Conservation (phyloP, 371 early-diverging fungal genomes). For the Enteropsectra breve region DNA sequence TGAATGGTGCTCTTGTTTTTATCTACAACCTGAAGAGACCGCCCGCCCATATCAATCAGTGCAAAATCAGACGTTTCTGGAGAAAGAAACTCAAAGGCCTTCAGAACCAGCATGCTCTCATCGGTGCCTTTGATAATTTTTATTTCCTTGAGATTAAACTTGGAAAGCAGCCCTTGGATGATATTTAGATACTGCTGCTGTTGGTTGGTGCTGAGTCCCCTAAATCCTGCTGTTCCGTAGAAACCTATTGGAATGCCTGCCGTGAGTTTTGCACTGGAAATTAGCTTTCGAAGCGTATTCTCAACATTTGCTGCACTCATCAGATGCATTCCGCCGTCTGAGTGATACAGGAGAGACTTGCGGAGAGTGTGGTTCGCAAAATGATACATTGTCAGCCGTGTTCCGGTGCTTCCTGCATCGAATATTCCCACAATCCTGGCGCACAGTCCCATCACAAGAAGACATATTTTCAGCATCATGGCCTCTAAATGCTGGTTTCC, state of each 20-base stretch:
- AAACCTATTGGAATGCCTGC: constrained; percentile 47
- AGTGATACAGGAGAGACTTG: not conserved
- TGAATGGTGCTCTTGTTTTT: not conserved
- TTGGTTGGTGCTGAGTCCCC: constrained; percentile 17
- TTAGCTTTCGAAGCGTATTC: not conserved
- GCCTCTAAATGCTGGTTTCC: too few relatives aligned
- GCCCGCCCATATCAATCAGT: constrained; percentile 58
- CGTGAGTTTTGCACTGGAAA: constrained; percentile 10
- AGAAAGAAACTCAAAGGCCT: constrained; percentile 19
- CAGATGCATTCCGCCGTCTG: constrained; percentile 2
- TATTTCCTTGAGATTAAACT: constrained; percentile 44
- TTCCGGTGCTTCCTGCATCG: constrained; percentile 58
- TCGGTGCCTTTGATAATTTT: constrained; percentile 48
- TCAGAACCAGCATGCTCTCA: constrained; percentile 46
- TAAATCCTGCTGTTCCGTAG: constrained; percentile 56
- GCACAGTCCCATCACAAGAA: not conserved
- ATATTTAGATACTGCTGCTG: constrained; percentile 25
- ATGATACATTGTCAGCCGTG: constrained; percentile 53
- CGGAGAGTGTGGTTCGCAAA: constrained; percentile 35
- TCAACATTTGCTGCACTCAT: constrained; percentile 1
- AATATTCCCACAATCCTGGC: constrained; percentile 26
- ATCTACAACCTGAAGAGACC: constrained; percentile 45
- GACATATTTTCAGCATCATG: not conserved
- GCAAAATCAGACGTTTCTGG: not conserved
- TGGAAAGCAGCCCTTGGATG: constrained; percentile 21